Evolutionary conservation across 2,329 filamentous ascomycete species (phyloP), one percentile per base, ranked within the genome.

Genomic region (Aspergillus vadensis): DNA sequence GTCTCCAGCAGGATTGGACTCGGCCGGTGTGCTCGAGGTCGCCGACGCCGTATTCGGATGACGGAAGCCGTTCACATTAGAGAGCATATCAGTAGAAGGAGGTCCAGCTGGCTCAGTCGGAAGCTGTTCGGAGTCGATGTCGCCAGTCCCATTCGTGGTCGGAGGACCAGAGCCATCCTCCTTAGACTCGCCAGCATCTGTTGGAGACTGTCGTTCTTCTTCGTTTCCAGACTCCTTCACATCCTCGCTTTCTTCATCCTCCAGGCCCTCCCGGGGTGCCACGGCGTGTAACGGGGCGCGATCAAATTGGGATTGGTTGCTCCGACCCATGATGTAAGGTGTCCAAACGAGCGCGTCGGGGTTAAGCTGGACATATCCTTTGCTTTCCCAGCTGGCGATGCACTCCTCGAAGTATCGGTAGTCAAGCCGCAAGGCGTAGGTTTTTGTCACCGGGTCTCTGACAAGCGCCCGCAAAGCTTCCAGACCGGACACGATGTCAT

Each of bases 261-360:
- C 72, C 6, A 63, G 57, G n/a, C 70, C 92, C 63, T 96, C 92
- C 38, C 94, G 87, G 5, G 90, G 92, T 12, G 94, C 94, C 57
- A 98, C 91, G 1, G 94, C 90, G 65, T 91, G 93, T 58, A 98
- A 80, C 5, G 91, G 91, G 5, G 88, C 91, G 53, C 92, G 85
- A 71, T 96, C 92, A 69, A 95, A 94, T 69, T 91, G 91, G 4
- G 89, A 89, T 38, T 90, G 86, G 67, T 90, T 93, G 74, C 86
- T 89, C 49, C 92, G 87, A 25, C 95, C 94, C 92, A 97, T 98
- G 44, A 98, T 88, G 74, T 97, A 99, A 0, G 95, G 95, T 14
- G 93, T 97, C 95, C 95, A 99, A 10, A 93, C 89, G 25, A 99
- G 83, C 17, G 88, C 88, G 48, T 89, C 87, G 0, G 90, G 86